Conservation (phyloP, 2,329 filamentous ascomycete genomes). For the Ceratocystis cubensis region DNA sequence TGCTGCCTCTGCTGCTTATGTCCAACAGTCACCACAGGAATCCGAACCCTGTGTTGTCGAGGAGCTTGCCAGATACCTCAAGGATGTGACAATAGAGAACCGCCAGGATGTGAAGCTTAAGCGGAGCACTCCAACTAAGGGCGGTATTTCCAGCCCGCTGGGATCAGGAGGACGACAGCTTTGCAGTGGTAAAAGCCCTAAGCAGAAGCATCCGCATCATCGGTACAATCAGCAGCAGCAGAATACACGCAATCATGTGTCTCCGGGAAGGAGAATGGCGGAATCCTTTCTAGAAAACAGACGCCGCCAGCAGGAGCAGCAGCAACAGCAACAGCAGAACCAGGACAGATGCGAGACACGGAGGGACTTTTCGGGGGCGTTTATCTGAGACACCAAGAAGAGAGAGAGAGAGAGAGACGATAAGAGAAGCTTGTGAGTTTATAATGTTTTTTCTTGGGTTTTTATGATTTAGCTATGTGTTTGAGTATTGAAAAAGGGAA, state of each 20-base stretch:
- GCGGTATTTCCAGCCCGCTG: background rate
- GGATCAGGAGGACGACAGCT: background rate
- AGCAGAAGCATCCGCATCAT: background rate
- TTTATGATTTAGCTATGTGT: constrained; percentile 2
- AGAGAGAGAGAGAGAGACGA: background rate
- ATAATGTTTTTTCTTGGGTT: background rate
- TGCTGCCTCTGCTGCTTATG: background rate
- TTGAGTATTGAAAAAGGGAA: background rate
- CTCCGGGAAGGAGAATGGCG: constrained; percentile 17
- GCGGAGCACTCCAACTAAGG: background rate
- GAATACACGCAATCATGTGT: constrained; percentile 11
- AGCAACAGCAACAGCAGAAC: background rate
- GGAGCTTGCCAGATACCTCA: constrained; percentile 2
- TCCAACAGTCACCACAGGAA: background rate
- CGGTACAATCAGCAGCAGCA: background rate
- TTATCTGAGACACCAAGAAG: constrained; percentile 10
- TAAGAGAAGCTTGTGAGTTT: background rate
- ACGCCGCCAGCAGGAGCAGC: constrained; percentile 2
- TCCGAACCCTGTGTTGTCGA: background rate
- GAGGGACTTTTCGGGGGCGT: constrained; percentile 18
- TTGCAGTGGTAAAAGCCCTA: background rate
- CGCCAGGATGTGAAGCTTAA: constrained; percentile 8
- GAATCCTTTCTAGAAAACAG: constrained; percentile 19
- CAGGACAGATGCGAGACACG: background rate
- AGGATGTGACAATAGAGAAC: constrained; percentile 14